A percentile compares a stretch with the other conserved stretches of the same genome.
Conservation (phyloP, 2,329 filamentous ascomycete species). For the Echinosphaeria canescens region DNA sequence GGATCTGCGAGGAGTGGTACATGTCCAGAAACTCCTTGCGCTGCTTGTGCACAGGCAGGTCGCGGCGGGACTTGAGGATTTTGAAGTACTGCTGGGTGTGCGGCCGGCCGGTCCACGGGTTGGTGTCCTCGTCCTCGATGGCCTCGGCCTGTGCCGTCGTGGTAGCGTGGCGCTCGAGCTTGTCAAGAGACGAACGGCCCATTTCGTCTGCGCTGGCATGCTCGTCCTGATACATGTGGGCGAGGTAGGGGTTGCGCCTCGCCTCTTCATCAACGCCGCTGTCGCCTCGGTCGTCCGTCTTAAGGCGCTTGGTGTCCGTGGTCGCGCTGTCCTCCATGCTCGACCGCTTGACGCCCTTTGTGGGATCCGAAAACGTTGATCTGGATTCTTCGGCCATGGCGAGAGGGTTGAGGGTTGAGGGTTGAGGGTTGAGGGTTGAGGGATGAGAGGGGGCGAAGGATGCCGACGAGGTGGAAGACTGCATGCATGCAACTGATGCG, state of each 20-base stretch:
- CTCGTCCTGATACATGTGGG: conserved; percentile 54
- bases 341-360: conserved; percentile 18
- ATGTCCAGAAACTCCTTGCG: conserved; percentile 84
- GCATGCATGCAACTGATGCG: too few relatives aligned
- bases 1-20: conserved; percentile 85
- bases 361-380: too few relatives aligned
- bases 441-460: too few relatives aligned
- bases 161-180: conserved; percentile 58
- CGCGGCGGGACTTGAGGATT: conserved; percentile 66
- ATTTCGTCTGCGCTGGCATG: conserved; percentile 14
- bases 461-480: too few relatives aligned
- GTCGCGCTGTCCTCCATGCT: conserved; percentile 18
- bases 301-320: conserved; percentile 11
- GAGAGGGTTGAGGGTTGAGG: too few relatives aligned
- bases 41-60: conserved; percentile 82
- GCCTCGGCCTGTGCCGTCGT: conserved; percentile 52
- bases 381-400: too few relatives aligned
- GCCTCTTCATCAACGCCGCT: conserved; percentile 17
- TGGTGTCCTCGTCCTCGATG: conserved; percentile 62
- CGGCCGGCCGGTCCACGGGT: conserved; percentile 62
- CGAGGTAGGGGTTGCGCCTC: conserved; percentile 65
- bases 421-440: too few relatives aligned
- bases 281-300: conserved; percentile 12
- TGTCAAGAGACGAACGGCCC: conserved; percentile 29
- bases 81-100: conserved; percentile 75